Evolutionary conservation across 1,284 basidiomycete species (phyloP).

Genomic region (Ceratobasidium sp.): DNA sequence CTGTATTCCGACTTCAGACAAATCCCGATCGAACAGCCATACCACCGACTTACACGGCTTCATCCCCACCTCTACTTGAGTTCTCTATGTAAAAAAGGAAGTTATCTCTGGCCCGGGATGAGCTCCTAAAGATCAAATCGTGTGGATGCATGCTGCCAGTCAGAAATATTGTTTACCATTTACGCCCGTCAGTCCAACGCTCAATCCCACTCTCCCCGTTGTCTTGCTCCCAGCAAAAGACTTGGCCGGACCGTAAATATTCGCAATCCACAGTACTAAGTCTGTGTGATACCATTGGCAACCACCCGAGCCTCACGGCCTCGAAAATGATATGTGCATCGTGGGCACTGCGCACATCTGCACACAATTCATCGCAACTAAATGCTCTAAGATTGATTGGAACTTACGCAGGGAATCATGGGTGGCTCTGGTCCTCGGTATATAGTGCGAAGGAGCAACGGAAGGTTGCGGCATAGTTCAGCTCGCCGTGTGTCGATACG

Average conservation of each 20-base stretch:
- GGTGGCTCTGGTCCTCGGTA: constrained; percentile 7
- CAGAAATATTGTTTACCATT: constrained; percentile 59
- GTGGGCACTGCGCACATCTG: constrained; percentile 72
- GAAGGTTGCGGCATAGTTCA: constrained; percentile 11
- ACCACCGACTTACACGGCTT: background rate
- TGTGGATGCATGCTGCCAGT: constrained; percentile 6
- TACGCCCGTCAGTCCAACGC: constrained; percentile 77
- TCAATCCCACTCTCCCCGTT: constrained; percentile 77
- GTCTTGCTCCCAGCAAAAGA: constrained; percentile 84
- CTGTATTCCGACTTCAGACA: background rate
- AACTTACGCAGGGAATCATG: background rate
- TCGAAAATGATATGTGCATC: constrained; percentile 69
- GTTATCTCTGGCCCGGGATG: constrained; percentile 13
- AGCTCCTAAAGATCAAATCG: constrained; percentile 27
- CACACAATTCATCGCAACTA: background rate
- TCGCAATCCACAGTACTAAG: constrained; percentile 71
- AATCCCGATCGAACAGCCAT: background rate
- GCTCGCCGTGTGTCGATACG: background rate
- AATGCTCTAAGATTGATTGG: too few species aligned
- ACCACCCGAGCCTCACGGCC: constrained; percentile 70
- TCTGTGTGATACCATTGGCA: constrained; percentile 73
- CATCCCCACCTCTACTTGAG: background rate
- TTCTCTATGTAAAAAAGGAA: constrained; percentile 14
- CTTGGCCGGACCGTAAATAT: constrained; percentile 69
- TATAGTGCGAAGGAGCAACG: constrained; percentile 9